Evolutionary conservation across 148 eudicot genomes (phyloP), one percentile per base, ranked within the genome.

Genomic region (Chenopodium quinoa): DNA sequence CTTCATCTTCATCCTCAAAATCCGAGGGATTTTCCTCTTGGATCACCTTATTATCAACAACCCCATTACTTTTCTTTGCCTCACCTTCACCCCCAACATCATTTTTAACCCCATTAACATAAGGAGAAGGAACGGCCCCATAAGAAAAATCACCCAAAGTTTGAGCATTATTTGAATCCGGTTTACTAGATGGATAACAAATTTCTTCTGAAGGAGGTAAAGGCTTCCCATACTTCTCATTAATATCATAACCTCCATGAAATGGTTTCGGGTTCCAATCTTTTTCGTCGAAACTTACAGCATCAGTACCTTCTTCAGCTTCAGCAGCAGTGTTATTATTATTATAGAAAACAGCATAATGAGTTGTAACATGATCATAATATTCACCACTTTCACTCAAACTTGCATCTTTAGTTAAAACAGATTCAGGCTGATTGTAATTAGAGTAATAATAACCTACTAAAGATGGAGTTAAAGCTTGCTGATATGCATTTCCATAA

Each of bases 191-290:
- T 44, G 93, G 97, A 78, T 92, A 88, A 79, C 98, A 94, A 44
- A 85, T 93, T 56, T 85, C 62, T 37, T 86, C 88, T 0, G 93
- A 89, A 54, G 95, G 91, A 0, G 91, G 88, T 69, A 94, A 91
- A 64, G 98, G 87, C 77, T 88, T 85, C 9, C 98, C 98, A 44
- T 93, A 94, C 6, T 90, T 84, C 7, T 50, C 74, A 76, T 54
- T 19, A 71, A 79, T 85, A 82, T 93, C 91, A 82, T 94, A 91
- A 10, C 98, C 98, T 22, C 97, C 98, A 46, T 56, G 84, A 70
- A 82, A 92, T 25, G 94, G 91, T 0, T 88, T 56, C 62, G 62
- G 20, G 62, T 56, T 14, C 2, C 92, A 90, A 79, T 91, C 87
- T 54, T 86, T 88, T 7, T 92, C 92, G 3, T 82, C 90, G 27